Evolutionary conservation across 805 yeast species (phyloP).

Genomic region (Citeromyces matritensis): DNA sequence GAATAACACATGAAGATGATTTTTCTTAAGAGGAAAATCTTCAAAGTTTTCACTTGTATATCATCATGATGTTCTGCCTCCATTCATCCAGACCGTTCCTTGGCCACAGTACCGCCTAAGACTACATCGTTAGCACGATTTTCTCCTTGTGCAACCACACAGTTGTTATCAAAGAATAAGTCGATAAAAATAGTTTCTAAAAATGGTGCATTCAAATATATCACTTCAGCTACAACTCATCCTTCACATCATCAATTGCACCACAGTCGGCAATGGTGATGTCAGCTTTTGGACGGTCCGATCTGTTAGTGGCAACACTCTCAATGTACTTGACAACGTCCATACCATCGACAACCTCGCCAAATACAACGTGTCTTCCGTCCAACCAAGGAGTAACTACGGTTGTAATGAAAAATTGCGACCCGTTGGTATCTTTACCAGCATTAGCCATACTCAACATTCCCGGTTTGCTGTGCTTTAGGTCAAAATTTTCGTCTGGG

Average conservation of each 20-base stretch:
- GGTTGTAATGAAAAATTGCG: constrained; percentile 92
- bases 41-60: no score
- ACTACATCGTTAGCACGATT: no score
- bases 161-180: no score
- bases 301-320: constrained; percentile 47
- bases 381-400: constrained; percentile 86
- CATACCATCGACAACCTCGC: constrained; percentile 81
- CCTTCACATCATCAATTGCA: constrained; percentile 27
- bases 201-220: background rate
- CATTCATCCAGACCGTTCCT: no score
- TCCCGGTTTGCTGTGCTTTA: constrained; percentile 60
- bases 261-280: constrained; percentile 62
- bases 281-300: constrained; percentile 59
- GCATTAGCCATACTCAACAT: constrained; percentile 70
- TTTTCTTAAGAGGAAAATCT: no score
- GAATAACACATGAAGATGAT: no score
- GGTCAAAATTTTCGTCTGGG: constrained; percentile 50
- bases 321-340: constrained; percentile 73
- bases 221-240: constrained; percentile 14
- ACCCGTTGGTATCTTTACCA: constrained; percentile 74
- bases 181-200: no score
- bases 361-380: constrained; percentile 92
- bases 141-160: no score
- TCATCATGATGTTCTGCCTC: no score
- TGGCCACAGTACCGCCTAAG: no score